Percentiles rank a stretch among this genome's conserved stretches.
phyloP scores from a whole-genome alignment of 2,329 filamentous ascomycete species.

The Madurella fahalii region DNA sequence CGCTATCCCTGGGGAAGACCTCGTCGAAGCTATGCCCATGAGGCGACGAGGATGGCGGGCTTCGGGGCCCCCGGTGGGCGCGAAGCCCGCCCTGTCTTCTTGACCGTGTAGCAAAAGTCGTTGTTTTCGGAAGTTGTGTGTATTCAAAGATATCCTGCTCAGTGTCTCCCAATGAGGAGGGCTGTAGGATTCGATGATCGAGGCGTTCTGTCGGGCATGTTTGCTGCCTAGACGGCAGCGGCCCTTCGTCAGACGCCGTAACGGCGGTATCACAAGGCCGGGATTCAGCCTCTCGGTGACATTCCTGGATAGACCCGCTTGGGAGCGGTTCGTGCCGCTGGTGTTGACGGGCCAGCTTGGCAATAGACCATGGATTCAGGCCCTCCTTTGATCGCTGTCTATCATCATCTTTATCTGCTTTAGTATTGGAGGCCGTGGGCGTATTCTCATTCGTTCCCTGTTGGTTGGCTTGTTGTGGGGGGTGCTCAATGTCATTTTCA shows the following conservation, averaged over 20 bases:
- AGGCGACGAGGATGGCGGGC: conserved; percentile 9
- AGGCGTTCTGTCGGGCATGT: neutral
- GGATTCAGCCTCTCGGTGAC: neutral
- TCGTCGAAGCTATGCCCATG: neutral
- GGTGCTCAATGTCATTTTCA: neutral
- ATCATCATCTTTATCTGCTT: neutral
- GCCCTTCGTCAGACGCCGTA: neutral
- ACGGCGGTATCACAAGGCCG: neutral
- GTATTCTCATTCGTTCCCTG: neutral
- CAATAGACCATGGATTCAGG: conserved; percentile 39
- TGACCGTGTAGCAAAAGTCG: neutral
- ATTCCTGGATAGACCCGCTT: neutral
- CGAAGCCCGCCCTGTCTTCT: neutral
- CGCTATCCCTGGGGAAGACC: neutral
- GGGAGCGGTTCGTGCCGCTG: conserved; percentile 21
- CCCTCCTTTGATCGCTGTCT: conserved; percentile 11
- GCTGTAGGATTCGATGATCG: neutral
- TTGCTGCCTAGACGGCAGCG: neutral
- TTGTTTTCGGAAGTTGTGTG: neutral
- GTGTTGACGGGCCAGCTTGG: conserved; percentile 28
- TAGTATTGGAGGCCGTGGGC: neutral
- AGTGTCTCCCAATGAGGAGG: neutral
- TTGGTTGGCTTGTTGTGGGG: neutral
- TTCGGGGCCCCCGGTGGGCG: conserved; percentile 9
- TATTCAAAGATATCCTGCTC: neutral